Evolutionary conservation across 257 asterid species (phyloP).

Genomic region (Solanum chiquidenum): DNA sequence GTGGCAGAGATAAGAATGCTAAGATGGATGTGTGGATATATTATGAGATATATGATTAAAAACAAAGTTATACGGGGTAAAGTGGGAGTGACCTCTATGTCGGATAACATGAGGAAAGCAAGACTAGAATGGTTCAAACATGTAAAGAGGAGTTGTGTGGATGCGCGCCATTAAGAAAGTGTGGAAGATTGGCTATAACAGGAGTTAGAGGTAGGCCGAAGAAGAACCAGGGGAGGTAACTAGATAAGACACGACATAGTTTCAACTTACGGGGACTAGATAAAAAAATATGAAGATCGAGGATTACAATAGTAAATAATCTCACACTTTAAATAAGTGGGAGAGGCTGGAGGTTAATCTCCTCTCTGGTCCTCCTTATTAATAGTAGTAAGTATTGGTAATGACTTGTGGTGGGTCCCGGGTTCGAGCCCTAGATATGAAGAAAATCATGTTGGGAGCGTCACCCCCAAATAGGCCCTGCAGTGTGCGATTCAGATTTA

Average conservation of each 20-base stretch:
- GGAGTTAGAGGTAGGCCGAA: neutral
- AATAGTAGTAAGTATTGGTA: neutral
- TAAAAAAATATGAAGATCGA: neutral
- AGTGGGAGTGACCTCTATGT: too few relatives aligned
- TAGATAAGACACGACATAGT: neutral
- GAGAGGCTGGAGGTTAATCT: neutral
- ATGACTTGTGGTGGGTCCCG: too few relatives aligned
- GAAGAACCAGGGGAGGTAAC: neutral
- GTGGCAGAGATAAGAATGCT: neutral
- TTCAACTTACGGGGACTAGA: neutral
- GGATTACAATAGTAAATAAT: neutral
- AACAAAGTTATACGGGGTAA: fast-evolving
- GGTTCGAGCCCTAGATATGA: too few relatives aligned
- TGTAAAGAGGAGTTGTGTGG: neutral
- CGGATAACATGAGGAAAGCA: neutral
- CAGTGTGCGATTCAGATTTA: too few relatives aligned
- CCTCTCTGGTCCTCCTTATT: neutral
- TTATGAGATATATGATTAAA: neutral
- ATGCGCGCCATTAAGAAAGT: too few relatives aligned
- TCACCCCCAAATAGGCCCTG: too few relatives aligned
- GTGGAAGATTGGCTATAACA: neutral
- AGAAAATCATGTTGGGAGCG: too few relatives aligned
- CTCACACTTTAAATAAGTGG: neutral
- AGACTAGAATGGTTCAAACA: neutral
- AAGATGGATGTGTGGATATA: too few relatives aligned